Percentiles rank a stretch among this genome's conserved stretches.
Evolutionary conservation across 2,329 filamentous ascomycete genomes (phyloP).

Genomic region (Calonectria montana): DNA sequence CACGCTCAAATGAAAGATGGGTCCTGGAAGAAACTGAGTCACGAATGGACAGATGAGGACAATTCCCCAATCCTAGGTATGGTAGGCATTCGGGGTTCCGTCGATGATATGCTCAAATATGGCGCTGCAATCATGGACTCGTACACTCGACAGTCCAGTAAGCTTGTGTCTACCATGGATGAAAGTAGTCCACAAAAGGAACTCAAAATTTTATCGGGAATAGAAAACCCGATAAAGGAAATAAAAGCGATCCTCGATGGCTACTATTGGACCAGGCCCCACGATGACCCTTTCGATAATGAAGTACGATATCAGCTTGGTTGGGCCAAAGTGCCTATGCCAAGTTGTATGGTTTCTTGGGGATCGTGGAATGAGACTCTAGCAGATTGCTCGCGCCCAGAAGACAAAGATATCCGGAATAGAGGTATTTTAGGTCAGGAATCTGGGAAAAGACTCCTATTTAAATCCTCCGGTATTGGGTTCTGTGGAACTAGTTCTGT

Average conservation of each 20-base stretch:
- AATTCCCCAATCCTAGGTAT: not conserved
- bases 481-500: not conserved
- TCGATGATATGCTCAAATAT: not conserved
- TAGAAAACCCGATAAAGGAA: not conserved
- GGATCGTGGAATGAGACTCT: slow-evolving; percentile 1
- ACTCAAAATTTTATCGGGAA: not conserved
- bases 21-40: not conserved
- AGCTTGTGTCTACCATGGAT: not conserved
- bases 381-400: not conserved
- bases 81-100: not conserved
- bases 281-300: not conserved
- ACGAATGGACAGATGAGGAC: not conserved
- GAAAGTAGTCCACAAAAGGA: not conserved
- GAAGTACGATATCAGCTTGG: not conserved
- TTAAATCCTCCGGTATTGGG: not conserved
- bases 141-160: not conserved
- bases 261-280: not conserved
- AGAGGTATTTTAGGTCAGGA: not conserved
- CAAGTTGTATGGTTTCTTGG: not conserved
- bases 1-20: not conserved
- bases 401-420: not conserved
- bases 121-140: not conserved
- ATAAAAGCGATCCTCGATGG: not conserved
- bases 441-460: not conserved
- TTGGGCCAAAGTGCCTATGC: not conserved